Percentiles rank a stretch among this genome's conserved stretches.
Evolutionary conservation across 306 rosid genomes (phyloP).

Genomic region (Quercus ilex): DNA sequence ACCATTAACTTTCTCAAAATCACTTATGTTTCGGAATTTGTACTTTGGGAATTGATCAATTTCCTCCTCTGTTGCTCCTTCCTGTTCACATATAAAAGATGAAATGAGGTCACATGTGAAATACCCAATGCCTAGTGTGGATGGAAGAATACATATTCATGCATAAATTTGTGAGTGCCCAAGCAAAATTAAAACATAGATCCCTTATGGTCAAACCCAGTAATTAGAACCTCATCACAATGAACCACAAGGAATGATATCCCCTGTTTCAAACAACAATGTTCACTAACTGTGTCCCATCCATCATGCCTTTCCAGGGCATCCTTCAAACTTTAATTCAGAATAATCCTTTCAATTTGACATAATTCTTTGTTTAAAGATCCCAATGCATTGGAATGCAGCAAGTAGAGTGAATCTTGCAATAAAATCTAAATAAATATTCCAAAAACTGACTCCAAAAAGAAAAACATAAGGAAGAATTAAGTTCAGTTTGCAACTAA

Average conservation of each 20-base stretch:
- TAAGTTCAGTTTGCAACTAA: neutral
- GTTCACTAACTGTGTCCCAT: neutral
- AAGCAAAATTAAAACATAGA: no score
- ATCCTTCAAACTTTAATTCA: neutral
- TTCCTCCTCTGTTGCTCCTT: conserved; percentile 87
- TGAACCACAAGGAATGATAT: no score
- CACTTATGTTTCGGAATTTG: conserved; percentile 43
- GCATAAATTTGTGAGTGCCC: no score
- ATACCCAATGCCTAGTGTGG: neutral
- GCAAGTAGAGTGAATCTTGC: neutral
- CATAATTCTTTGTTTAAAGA: neutral
- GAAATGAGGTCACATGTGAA: conserved; percentile 10
- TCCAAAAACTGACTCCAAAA: neutral
- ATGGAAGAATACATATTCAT: no score
- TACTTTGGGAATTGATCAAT: conserved; percentile 73
- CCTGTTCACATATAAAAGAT: conserved; percentile 50
- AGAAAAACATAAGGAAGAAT: neutral
- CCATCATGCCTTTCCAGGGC: neutral
- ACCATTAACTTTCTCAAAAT: conserved; percentile 38
- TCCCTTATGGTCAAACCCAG: no score
- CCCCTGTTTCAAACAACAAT: neutral
- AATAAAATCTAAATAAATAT: neutral
- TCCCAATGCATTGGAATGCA: neutral
- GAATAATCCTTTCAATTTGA: neutral
- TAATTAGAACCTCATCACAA: no score